Percentiles rank a stretch among this genome's conserved stretches.
Evolutionary conservation across 495 filamentous ascomycete species (phyloP).

Genomic region (Thozetella sp.): DNA sequence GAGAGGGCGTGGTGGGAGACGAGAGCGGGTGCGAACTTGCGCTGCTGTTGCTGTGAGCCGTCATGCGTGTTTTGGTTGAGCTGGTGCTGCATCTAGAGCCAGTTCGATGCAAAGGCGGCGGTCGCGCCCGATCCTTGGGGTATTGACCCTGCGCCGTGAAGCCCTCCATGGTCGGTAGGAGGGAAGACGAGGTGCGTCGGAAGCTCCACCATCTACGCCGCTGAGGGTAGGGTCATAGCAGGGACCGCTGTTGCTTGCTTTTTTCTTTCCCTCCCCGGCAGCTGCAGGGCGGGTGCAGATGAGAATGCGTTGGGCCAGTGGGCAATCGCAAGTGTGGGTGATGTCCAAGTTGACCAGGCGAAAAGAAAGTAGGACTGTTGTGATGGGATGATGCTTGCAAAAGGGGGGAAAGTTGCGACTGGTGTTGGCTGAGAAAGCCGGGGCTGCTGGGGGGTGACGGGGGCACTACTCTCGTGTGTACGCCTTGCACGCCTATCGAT

Average conservation of each 20-base stretch:
- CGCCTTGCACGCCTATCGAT: background rate
- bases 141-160: conserved; percentile 7
- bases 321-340: background rate
- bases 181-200: conserved; percentile 8
- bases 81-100: conserved; percentile 43
- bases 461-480: no score
- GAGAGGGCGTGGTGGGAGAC: conserved; percentile 14
- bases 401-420: conserved; percentile 1
- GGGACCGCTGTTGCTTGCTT: background rate
- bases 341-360: background rate
- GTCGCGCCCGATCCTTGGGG: conserved; percentile 18
- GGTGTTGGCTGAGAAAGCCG: conserved; percentile 4
- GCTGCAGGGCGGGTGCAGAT: background rate
- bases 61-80: conserved; percentile 37
- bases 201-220: conserved; percentile 15
- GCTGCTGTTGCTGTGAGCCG: conserved; percentile 32
- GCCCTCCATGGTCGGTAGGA: conserved; percentile 22
- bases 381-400: conserved; percentile 12
- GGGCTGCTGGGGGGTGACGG: conserved; percentile 10
- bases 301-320: background rate
- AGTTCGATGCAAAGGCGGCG: conserved; percentile 32
- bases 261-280: background rate
- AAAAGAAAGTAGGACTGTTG: background rate
- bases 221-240: conserved; percentile 3
- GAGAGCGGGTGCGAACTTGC: conserved; percentile 28